Base-by-base conservation (phyloP, 345 rosid species). In the Eucalyptus fibrosa region DNA sequence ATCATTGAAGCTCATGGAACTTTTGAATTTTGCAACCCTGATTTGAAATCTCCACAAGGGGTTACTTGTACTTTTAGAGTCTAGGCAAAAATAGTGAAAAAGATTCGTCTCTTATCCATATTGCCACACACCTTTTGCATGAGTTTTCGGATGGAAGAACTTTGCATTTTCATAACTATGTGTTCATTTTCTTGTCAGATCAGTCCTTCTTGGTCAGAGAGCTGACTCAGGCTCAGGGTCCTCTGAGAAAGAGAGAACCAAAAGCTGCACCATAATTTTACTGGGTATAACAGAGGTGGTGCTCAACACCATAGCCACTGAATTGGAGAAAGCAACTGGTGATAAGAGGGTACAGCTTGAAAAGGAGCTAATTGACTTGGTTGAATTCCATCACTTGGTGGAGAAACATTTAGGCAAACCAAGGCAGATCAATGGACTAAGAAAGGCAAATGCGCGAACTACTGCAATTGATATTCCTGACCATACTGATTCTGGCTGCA, bases 231-330 rank as follows among this genome's bases (percentile, higher is more conserved):
- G 91, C 91, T 91, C 94, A 19, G 51, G 92, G 88, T 91, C 96
- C 91, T 87, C 88, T 86, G 94, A 94, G 88, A 94, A 94, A 87
- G 96, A 94, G 88, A 95, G 91, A 91, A 91, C 92, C 88, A 96
- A 92, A 92, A 93, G 93, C 67, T 92, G 92, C 72, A 92, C 93
- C 87, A 89, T 93, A 86, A 90, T 95, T 89, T 92, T 94, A 88
- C 89, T 91, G 34, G 97, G 98, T 55, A 93, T 95, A 65, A n/a
- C 90, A 91, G 95, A 95, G 91, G 97, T 95, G 92, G 50, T 95
- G 88, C 72, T 97, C 92, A 97, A 96, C 88, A 88, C 72, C 89
- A 89, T 95, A 51, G 93, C 93, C 62, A 88, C 88, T 55, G 96
- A 95, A 88, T 89, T 95, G 93, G 98, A 94, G 93, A 94, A 93